Percentiles rank a stretch among this genome's conserved stretches.
phyloP scores from a whole-genome alignment of 2,329 filamentous ascomycete genomes.

The Sphaceloma murrayae region DNA sequence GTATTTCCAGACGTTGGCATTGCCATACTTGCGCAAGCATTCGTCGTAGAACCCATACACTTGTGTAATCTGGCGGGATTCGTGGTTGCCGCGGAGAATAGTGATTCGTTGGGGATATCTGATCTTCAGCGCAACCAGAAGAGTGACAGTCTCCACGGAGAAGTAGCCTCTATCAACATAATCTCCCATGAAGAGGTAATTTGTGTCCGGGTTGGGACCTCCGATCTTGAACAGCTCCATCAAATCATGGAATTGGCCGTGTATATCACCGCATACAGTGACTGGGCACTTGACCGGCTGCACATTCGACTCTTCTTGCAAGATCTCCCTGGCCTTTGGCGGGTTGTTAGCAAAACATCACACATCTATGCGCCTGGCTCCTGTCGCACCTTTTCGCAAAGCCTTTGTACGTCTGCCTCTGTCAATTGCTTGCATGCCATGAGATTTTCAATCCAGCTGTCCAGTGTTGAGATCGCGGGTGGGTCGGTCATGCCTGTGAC shows the following conservation, averaged over 20 bases:
- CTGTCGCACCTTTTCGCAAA: conserved; percentile 80
- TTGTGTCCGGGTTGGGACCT: conserved; percentile 94
- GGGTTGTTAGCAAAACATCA: conserved; percentile 12
- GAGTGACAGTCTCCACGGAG: conserved; percentile 93
- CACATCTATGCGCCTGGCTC: conserved; percentile 12
- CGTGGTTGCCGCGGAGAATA: conserved; percentile 64
- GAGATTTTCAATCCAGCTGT: conserved; percentile 96
- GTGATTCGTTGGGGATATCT: conserved; percentile 68
- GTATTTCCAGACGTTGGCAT: conserved; percentile 69
- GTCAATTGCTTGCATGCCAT: conserved; percentile 98
- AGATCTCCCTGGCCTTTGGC: conserved; percentile 76
- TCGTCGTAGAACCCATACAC: conserved; percentile 74
- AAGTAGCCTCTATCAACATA: conserved; percentile 99
- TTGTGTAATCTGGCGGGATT: conserved; percentile 67
- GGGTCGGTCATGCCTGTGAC: conserved; percentile 66
- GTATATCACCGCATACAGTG: conserved; percentile 97
- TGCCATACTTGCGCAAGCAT: conserved; percentile 67
- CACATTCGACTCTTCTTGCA: conserved; percentile 96
- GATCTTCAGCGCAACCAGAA: conserved; percentile 94
- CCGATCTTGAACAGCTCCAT: conserved; percentile 99
- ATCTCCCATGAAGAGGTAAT: conserved; percentile 99
- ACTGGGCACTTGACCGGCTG: conserved; percentile 99
- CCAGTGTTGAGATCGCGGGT: conserved; percentile 80
- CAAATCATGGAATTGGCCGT: conserved; percentile 96
- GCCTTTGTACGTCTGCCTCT: conserved; percentile 85